Conservation (phyloP, 78 protist species). For the Dictyostelium intermedium region DNA sequence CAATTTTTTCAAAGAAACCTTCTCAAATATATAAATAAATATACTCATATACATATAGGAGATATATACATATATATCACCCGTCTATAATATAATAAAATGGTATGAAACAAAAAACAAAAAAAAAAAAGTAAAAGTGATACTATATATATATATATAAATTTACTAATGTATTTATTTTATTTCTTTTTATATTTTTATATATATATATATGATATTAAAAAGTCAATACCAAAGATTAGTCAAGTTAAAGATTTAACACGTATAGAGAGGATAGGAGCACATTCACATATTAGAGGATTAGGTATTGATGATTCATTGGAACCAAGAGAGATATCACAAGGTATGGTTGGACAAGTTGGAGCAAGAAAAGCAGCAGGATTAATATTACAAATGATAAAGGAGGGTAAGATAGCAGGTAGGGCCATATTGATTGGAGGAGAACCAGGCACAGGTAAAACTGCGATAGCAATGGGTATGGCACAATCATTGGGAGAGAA, state of each 20-base stretch:
- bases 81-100: too few relatives aligned
- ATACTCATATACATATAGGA: too few relatives aligned
- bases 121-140: too few relatives aligned
- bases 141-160: too few relatives aligned
- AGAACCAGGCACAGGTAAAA: conserved; percentile 99
- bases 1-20: background rate
- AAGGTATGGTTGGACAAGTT: conserved; percentile 99
- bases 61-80: background rate
- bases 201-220: too few relatives aligned
- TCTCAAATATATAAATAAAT: too few relatives aligned
- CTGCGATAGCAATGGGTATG: conserved; percentile 99
- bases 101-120: too few relatives aligned
- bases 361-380: conserved; percentile 97
- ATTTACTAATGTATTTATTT: background rate
- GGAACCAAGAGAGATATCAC: conserved; percentile 88
- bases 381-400: conserved; percentile 93
- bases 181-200: too few relatives aligned
- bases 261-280: conserved; percentile 88
- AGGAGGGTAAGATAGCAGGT: conserved; percentile 98
- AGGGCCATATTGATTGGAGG: conserved; percentile 98
- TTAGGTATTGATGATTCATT: conserved; percentile 97
- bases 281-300: conserved; percentile 99
- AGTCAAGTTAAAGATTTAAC: conserved; percentile 79
- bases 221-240: conserved; percentile 42
- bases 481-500: conserved; percentile 91